Conservation (phyloP, 306 rosid genomes). For the Vigna hirtella region DNA sequence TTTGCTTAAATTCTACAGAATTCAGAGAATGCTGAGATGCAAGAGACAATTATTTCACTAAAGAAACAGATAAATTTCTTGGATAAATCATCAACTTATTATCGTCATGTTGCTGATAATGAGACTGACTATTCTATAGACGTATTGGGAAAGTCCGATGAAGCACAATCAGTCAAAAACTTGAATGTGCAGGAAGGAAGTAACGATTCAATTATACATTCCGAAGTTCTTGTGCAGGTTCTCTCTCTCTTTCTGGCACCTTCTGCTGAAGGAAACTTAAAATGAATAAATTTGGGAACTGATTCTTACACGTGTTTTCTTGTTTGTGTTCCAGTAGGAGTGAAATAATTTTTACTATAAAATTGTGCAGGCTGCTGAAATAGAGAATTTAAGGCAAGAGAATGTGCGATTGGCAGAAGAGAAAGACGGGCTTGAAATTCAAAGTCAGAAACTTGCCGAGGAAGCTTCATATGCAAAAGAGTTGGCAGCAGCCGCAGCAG, state of each 20-base stretch:
- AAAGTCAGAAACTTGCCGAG: conserved; percentile 72
- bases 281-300: not conserved
- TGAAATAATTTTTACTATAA: conserved; percentile 31
- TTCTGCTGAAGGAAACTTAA: conserved; percentile 17
- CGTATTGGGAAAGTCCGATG: conserved; percentile 44
- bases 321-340: conserved; percentile 10
- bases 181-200: conserved; percentile 56
- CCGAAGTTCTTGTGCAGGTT: conserved; percentile 72
- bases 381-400: conserved; percentile 84
- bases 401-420: conserved; percentile 72
- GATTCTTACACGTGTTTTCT: conserved; percentile 17
- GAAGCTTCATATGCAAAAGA: conserved; percentile 94
- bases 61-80: conserved; percentile 63
- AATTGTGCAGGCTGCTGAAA: conserved; percentile 66
- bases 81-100: conserved; percentile 50
- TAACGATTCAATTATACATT: conserved; percentile 51
- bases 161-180: conserved; percentile 62
- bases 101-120: conserved; percentile 42
- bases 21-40: conserved; percentile 74
- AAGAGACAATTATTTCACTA: conserved; percentile 71
- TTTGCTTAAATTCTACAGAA: conserved; percentile 49
- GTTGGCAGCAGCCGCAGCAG: conserved; percentile 88
- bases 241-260: conserved; percentile 23
- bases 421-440: conserved; percentile 79
- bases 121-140: conserved; percentile 49